Evolutionary conservation across 176 grass and related monocot genomes (phyloP).

Genomic region (Cocos nucifera): DNA sequence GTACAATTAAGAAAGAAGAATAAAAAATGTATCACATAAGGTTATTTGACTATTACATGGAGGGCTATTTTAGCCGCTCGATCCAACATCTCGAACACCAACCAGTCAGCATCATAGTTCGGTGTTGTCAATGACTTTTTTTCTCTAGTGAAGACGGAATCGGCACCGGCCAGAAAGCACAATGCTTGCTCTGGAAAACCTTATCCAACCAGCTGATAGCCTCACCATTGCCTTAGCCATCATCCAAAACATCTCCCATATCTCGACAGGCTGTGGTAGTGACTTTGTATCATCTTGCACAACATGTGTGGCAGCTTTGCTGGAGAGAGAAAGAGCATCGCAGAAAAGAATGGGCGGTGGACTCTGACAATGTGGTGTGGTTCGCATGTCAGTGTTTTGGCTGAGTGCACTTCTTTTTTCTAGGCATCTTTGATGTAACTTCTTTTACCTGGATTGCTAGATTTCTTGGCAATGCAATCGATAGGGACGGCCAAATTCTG

Average conservation of each 20-base stretch:
- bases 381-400: slow-evolving; percentile 60
- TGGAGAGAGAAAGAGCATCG: slow-evolving; percentile 24
- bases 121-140: too few species aligned
- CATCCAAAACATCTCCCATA: too few species aligned
- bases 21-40: too few species aligned
- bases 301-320: slow-evolving; percentile 25
- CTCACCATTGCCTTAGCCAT: slow-evolving; percentile 41
- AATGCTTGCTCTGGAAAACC: too few species aligned
- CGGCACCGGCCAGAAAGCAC: too few species aligned
- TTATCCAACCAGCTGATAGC: slow-evolving; percentile 60
- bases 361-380: slow-evolving; percentile 5
- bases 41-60: too few species aligned
- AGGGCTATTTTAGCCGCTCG: too few species aligned
- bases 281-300: background rate
- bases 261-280: slow-evolving; percentile 17
- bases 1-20: too few species aligned
- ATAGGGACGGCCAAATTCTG: slow-evolving; percentile 43
- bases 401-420: slow-evolving; percentile 32
- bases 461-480: slow-evolving; percentile 64
- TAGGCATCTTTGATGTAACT: slow-evolving; percentile 38
- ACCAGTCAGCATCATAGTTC: too few species aligned
- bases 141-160: too few species aligned
- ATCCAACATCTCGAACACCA: too few species aligned
- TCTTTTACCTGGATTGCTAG: slow-evolving; percentile 47
- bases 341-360: background rate